Base-by-base conservation (phyloP, 2,329 filamentous ascomycete genomes). In the Xylariales sp. region DNA sequence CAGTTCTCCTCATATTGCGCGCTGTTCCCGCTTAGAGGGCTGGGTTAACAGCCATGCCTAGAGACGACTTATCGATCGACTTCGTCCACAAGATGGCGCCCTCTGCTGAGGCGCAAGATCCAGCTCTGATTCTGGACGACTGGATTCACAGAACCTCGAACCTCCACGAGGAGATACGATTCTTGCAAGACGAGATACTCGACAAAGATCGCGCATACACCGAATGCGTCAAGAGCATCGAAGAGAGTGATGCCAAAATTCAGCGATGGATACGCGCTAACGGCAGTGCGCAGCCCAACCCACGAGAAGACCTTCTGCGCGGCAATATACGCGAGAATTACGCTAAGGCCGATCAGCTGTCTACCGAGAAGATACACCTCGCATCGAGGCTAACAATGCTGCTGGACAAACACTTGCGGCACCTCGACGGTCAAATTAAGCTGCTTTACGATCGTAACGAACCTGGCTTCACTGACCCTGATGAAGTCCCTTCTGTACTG, bases 201-300 rank as follows among this genome's bases (percentile, higher is more conserved):
- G 83, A 86, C 57, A 91, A 90, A 60, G 87, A 94, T 57, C 74
- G 77, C 34, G 72, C 80, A 47, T 84, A 87, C 49, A 70, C 78
- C 54, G 81, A 87, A 33, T 82, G 83, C 56, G 69, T 82, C 41
- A 73, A 78, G 44, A 73, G 76, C 46, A 87, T 90, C 54, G 76
- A 80, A 28, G 80, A 84, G 41, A 81, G 83, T 47, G 87, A 94
- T 54, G 73, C 63, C 37, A 81, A 81, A 54, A 79, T 93, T 28
- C 87, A 94, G 56, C 88, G 85, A 62, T 90, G 81, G 70, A 87
- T 91, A 59, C 86, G 85, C 52, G 66, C 76, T 14, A 84, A 91
- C 49, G 83, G 85, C 46, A 86, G 83, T 52, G 78, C 87, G 51
- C 72, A 81, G 36, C 69, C 73, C 21, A 88, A 91, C 51, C 84